A percentile compares a stretch with the other conserved stretches of the same genome.
phyloP scores from a whole-genome alignment of 345 rosid species.

The Salix exigua region DNA sequence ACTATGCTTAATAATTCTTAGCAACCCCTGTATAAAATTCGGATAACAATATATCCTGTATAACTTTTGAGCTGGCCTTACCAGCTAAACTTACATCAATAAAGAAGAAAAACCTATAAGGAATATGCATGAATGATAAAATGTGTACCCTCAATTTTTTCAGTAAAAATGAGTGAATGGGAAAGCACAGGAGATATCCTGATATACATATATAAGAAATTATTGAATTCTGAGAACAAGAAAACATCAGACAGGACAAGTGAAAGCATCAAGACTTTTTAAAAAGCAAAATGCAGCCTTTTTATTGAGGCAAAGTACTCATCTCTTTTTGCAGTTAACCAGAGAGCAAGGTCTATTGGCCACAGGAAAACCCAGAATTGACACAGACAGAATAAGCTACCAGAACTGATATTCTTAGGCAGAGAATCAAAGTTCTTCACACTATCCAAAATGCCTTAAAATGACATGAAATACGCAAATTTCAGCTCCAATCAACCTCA shows the following conservation, averaged over 20 bases:
- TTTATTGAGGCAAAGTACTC: neutral
- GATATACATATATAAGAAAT: neutral
- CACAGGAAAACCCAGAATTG: neutral
- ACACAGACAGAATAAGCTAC: neutral
- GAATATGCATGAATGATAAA: neutral
- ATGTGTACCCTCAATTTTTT: neutral
- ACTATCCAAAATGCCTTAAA: neutral
- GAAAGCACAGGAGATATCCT: neutral
- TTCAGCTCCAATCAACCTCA: neutral
- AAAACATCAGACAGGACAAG: neutral
- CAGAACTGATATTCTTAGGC: neutral
- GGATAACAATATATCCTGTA: neutral
- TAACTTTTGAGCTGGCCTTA: neutral
- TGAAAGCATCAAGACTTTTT: neutral
- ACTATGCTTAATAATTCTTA: neutral
- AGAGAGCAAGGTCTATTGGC: neutral
- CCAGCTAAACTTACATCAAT: neutral
- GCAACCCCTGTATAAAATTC: neutral
- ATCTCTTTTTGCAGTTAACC: neutral
- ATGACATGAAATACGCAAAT: neutral
- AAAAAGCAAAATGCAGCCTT: neutral
- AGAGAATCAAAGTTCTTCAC: neutral
- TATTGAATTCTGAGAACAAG: neutral
- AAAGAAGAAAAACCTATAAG: neutral
- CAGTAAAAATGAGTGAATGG: neutral